Conservation (phyloP, 192 early-diverging fungal genomes). For the Podila epicladia region DNA sequence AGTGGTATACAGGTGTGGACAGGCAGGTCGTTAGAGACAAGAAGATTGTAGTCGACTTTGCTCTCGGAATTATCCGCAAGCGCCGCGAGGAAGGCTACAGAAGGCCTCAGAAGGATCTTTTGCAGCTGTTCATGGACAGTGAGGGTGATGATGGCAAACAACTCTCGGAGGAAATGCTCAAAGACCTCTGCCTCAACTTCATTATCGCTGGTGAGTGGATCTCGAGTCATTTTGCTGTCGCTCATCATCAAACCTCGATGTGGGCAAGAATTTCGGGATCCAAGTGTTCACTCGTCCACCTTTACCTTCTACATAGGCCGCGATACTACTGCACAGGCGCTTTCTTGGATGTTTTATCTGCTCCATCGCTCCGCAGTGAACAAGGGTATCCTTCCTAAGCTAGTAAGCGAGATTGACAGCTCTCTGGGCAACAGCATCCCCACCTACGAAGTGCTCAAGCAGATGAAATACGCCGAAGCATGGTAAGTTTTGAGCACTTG, state of each 20-base stretch:
- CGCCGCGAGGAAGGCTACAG: slow-evolving; percentile 20
- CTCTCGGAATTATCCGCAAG: slow-evolving; percentile 31
- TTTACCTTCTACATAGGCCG: slow-evolving; percentile 18
- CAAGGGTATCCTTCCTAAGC: slow-evolving; percentile 21
- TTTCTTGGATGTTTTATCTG: slow-evolving; percentile 52
- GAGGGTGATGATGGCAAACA: slow-evolving; percentile 49
- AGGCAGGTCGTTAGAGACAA: slow-evolving; percentile 17
- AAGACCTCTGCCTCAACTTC: slow-evolving; percentile 58
- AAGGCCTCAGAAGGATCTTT: slow-evolving; percentile 49
- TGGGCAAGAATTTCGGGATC: neutral
- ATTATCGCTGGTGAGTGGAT: slow-evolving; percentile 17
- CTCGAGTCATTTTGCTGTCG: neutral
- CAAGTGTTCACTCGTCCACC: neutral
- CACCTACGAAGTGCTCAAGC: slow-evolving; percentile 28
- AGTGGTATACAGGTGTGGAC: slow-evolving; percentile 23
- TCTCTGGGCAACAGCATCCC: slow-evolving; percentile 7
- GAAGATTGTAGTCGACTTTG: slow-evolving; percentile 47
- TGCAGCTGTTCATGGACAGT: slow-evolving; percentile 57
- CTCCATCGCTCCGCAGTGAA: slow-evolving; percentile 48
- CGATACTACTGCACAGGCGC: slow-evolving; percentile 47
- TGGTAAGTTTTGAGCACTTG: slow-evolving; percentile 7
- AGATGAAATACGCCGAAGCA: slow-evolving; percentile 39
- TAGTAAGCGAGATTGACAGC: slow-evolving; percentile 44
- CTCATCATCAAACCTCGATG: neutral
- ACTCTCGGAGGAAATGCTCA: slow-evolving; percentile 54